Evolutionary conservation across 2,329 filamentous ascomycete species (phyloP).

Genomic region (Zopfia rhizophila): DNA sequence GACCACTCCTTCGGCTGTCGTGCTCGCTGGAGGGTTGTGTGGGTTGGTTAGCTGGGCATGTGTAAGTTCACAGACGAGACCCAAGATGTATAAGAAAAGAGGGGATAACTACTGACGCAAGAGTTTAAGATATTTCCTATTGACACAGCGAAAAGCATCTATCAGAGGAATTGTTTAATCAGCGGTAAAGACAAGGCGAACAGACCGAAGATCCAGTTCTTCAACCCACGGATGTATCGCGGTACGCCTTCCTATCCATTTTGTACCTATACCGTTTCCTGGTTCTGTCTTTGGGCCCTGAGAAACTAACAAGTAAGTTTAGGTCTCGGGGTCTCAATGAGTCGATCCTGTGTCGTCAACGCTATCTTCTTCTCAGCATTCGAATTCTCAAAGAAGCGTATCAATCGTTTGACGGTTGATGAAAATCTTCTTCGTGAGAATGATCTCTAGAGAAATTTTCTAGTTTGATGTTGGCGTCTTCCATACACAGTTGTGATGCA

Average conservation of each 20-base stretch:
- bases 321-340: slow-evolving; percentile 81
- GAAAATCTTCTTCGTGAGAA: slow-evolving; percentile 46
- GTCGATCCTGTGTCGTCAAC: slow-evolving; percentile 83
- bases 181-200: slow-evolving; percentile 67
- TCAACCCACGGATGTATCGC: slow-evolving; percentile 81
- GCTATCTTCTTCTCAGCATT: slow-evolving; percentile 92
- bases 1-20: slow-evolving; percentile 82
- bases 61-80: slow-evolving; percentile 63
- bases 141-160: slow-evolving; percentile 86
- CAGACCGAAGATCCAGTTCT: slow-evolving; percentile 78
- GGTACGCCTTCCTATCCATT: slow-evolving; percentile 56
- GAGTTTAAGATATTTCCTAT: slow-evolving; percentile 66
- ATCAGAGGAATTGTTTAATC: slow-evolving; percentile 82
- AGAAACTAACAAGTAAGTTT: slow-evolving; percentile 14
- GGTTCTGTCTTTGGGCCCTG: background rate
- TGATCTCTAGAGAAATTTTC: slow-evolving; percentile 9
- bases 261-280: slow-evolving; percentile 1
- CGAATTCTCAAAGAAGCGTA: slow-evolving; percentile 77
- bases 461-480: background rate
- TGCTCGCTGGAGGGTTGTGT: slow-evolving; percentile 81
- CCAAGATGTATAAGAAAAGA: background rate
- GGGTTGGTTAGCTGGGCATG: slow-evolving; percentile 86
- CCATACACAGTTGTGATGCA: no score
- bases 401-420: slow-evolving; percentile 56
- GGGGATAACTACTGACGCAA: slow-evolving; percentile 13